These are phyloP conservation scores for Zymoseptoria crescenta DNA, from an alignment of 2,329 filamentous ascomycete genomes.

Conservation along the genomic window DNA sequence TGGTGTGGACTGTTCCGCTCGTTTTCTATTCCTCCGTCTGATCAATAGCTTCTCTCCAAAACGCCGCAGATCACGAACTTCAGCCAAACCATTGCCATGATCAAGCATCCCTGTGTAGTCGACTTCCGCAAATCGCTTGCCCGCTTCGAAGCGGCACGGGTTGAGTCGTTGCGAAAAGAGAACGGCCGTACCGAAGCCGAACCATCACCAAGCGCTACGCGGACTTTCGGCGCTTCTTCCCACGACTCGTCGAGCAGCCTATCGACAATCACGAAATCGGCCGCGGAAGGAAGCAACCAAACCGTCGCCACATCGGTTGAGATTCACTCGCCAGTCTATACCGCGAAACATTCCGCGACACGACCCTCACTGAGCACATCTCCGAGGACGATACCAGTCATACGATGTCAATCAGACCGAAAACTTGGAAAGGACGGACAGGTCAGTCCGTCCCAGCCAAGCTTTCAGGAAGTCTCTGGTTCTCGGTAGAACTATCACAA, in stretches of 20 bases:
- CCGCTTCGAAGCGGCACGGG: not conserved
- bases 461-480: not conserved
- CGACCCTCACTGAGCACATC: not conserved
- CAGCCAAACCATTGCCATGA: not conserved
- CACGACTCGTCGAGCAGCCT: not conserved
- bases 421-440: not conserved
- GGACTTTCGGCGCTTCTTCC: not conserved
- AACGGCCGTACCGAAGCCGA: not conserved
- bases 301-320: not conserved
- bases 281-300: not conserved
- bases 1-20: not conserved
- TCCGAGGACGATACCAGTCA: not conserved
- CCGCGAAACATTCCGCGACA: not conserved
- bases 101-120: not conserved
- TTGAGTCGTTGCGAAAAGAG: not conserved
- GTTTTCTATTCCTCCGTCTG: not conserved
- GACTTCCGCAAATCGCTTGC: not conserved
- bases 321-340: not conserved
- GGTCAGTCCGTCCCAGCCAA: not conserved
- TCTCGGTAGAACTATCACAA: not conserved
- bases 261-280: not conserved
- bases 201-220: not conserved
- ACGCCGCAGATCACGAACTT: not conserved
- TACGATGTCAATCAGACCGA: not conserved
- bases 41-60: not conserved